A percentile compares a stretch with the other conserved stretches of the same genome.
Conservation (phyloP, 2,329 filamentous ascomycete genomes). For the Calonectria pseudoturangicola region DNA sequence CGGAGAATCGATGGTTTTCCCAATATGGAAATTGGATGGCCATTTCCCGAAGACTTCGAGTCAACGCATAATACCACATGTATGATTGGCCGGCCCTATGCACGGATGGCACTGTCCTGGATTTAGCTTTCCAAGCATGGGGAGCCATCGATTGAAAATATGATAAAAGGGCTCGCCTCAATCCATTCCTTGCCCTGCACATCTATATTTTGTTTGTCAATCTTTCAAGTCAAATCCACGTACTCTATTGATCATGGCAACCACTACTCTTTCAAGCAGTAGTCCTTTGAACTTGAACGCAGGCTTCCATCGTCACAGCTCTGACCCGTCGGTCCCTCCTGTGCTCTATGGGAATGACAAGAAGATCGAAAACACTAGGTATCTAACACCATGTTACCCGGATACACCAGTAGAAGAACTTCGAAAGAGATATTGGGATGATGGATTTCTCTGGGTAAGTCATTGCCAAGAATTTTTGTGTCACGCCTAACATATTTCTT, state of each 20-base stretch:
- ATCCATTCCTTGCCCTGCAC: neutral
- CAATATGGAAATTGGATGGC: neutral
- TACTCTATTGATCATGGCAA: neutral
- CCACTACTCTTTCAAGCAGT: neutral
- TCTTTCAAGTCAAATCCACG: neutral
- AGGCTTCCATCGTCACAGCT: neutral
- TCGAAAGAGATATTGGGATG: neutral
- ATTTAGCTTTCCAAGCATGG: neutral
- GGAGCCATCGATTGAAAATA: neutral
- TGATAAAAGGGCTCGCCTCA: neutral
- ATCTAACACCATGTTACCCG: neutral
- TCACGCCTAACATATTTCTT: neutral
- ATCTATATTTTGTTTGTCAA: neutral
- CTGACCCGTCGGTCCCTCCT: neutral
- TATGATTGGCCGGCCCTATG: neutral
- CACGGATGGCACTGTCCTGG: neutral
- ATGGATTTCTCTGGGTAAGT: conserved; percentile 12
- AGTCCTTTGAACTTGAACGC: conserved; percentile 1
- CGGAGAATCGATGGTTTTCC: neutral
- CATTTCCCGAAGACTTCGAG: neutral
- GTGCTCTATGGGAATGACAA: conserved; percentile 6
- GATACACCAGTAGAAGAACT: conserved; percentile 7
- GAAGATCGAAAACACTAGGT: conserved; percentile 1
- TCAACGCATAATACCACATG: neutral
- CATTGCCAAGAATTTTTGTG: neutral